A percentile compares a stretch with the other conserved stretches of the same genome.
Conservation (phyloP, 257 asterid genomes). For the Agastache rugosa region DNA sequence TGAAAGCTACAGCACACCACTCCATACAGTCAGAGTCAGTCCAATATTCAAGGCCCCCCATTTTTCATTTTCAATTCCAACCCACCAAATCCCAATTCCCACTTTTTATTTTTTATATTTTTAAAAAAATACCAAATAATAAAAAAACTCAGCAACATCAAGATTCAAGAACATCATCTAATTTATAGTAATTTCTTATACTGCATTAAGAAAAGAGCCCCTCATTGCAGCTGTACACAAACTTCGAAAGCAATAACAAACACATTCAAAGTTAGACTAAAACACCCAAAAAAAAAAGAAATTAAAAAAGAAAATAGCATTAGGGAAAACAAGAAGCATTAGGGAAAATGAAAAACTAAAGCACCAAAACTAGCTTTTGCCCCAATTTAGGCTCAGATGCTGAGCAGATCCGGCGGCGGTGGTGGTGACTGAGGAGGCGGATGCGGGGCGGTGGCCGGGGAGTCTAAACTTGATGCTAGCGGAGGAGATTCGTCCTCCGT, state of each 20-base stretch:
- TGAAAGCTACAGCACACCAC: slow-evolving; percentile 49
- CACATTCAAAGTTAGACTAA: slow-evolving; percentile 23
- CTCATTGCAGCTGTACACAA: slow-evolving; percentile 43
- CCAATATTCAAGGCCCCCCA: slow-evolving; percentile 31
- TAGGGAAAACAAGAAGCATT: slow-evolving; percentile 15
- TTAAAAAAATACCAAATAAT: background rate
- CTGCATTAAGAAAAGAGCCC: slow-evolving; percentile 34
- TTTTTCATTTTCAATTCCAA: slow-evolving; percentile 15
- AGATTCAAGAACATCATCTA: background rate
- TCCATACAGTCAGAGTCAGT: slow-evolving; percentile 41
- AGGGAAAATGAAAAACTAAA: slow-evolving; percentile 27
- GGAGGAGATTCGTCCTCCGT: slow-evolving; percentile 41
- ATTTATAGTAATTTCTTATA: slow-evolving; percentile 27
- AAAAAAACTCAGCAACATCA: background rate
- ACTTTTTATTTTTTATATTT: background rate
- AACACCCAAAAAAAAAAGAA: slow-evolving; percentile 3
- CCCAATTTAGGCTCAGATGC: slow-evolving; percentile 42
- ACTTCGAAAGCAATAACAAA: slow-evolving; percentile 38
- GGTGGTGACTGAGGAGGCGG: slow-evolving; percentile 47
- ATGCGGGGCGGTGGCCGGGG: slow-evolving; percentile 35
- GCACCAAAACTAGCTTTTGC: slow-evolving; percentile 40
- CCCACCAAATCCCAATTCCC: slow-evolving; percentile 9
- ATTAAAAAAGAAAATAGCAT: background rate
- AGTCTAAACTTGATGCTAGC: slow-evolving; percentile 54
- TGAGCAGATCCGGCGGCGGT: slow-evolving; percentile 58